Evolutionary conservation across 345 rosid species (phyloP).

Genomic region (Eutrema yunnanense): DNA sequence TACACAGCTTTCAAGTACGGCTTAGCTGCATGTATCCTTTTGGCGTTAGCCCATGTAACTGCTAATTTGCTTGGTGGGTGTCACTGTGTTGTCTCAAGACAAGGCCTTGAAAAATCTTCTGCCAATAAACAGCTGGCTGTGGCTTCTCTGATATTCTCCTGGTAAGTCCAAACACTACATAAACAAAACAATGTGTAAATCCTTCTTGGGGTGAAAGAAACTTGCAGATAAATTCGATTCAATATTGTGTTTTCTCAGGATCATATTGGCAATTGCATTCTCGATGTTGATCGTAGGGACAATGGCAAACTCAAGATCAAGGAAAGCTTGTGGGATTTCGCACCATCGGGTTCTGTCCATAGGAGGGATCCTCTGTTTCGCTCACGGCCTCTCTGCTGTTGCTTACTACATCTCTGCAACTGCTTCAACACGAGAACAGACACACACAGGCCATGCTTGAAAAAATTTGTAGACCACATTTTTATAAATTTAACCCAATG

Average conservation of each 20-base stretch:
- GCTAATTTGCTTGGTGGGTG: slow-evolving; percentile 74
- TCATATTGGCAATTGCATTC: slow-evolving; percentile 58
- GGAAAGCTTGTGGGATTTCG: slow-evolving; percentile 54
- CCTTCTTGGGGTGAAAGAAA: background rate
- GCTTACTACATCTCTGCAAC: slow-evolving; percentile 75
- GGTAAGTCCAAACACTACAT: slow-evolving; percentile 37
- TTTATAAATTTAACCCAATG: background rate
- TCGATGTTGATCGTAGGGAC: slow-evolving; percentile 68
- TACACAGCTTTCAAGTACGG: slow-evolving; percentile 65
- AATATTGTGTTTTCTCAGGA: slow-evolving; percentile 43
- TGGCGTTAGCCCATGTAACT: slow-evolving; percentile 53
- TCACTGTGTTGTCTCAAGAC: slow-evolving; percentile 52
- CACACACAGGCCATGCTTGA: slow-evolving; percentile 23
- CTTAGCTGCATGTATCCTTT: slow-evolving; percentile 58
- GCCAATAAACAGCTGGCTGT: slow-evolving; percentile 74
- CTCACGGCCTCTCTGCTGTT: slow-evolving; percentile 62
- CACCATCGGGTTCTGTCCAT: slow-evolving; percentile 56
- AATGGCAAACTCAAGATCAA: slow-evolving; percentile 57
- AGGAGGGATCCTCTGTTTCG: slow-evolving; percentile 81
- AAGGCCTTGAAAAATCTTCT: slow-evolving; percentile 39
- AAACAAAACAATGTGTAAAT: slow-evolving; percentile 1
- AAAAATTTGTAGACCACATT: background rate
- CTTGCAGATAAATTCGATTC: slow-evolving; percentile 22
- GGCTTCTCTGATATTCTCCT: slow-evolving; percentile 72
- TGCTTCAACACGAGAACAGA: slow-evolving; percentile 44